These are phyloP conservation scores for Penicillium freii DNA, from an alignment of 2,329 filamentous ascomycete species.

Conservation along the genomic window DNA sequence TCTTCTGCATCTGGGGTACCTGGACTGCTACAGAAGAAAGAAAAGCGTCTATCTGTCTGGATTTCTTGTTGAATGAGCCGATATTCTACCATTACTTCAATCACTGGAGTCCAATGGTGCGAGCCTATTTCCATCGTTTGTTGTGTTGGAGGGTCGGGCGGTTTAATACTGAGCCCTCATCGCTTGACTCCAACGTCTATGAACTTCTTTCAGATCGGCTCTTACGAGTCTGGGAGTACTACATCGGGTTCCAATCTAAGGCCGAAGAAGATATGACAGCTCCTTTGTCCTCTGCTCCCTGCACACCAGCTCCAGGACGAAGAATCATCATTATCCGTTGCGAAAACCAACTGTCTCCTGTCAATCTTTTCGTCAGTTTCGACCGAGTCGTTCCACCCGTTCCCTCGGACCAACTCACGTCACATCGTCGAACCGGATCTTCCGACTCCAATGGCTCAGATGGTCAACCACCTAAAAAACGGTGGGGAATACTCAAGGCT, in stretches of 20 bases:
- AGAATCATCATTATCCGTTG: constrained; percentile 85
- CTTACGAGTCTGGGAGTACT: constrained; percentile 73
- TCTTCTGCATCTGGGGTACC: constrained; percentile 77
- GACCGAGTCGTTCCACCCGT: constrained; percentile 56
- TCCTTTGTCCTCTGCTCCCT: constrained; percentile 74
- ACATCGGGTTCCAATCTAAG: constrained; percentile 68
- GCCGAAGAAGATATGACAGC: constrained; percentile 58
- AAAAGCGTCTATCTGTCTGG: constrained; percentile 68
- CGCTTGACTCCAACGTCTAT: constrained; percentile 69
- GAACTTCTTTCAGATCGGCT: constrained; percentile 65
- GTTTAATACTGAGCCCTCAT: constrained; percentile 64
- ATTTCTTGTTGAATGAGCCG: constrained; percentile 71
- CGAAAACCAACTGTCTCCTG: constrained; percentile 60
- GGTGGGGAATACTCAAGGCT: constrained; percentile 54
- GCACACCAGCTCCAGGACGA: constrained; percentile 78
- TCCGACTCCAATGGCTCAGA: constrained; percentile 28
- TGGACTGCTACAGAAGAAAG: constrained; percentile 64
- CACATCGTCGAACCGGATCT: constrained; percentile 39
- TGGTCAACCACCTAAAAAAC: constrained; percentile 34
- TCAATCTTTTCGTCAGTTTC: constrained; percentile 59
- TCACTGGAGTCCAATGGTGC: constrained; percentile 94
- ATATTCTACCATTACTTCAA: constrained; percentile 82
- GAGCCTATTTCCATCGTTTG: constrained; percentile 87
- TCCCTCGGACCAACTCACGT: constrained; percentile 31
- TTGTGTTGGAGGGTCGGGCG: constrained; percentile 86